These are phyloP conservation scores for Globisporangium cylindrosporum DNA, from an alignment of 352 stramenopile species.

Conservation along the genomic window DNA sequence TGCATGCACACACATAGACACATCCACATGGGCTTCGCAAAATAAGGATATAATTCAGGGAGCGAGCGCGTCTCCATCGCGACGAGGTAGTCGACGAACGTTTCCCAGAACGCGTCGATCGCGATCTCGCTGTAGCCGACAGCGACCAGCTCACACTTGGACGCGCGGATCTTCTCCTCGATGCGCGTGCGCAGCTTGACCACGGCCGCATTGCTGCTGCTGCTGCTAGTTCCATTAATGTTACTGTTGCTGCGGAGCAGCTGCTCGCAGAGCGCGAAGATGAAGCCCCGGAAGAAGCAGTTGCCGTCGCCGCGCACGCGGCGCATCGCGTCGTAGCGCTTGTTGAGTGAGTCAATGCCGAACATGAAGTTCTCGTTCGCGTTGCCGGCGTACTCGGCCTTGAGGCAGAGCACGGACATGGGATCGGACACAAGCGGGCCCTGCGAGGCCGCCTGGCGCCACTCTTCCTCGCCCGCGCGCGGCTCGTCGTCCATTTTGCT, in stretches of 20 bases:
- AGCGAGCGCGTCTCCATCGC: slow-evolving; percentile 76
- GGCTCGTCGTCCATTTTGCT: slow-evolving; percentile 9
- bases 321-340: slow-evolving; percentile 69
- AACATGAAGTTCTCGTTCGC: slow-evolving; percentile 69
- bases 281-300: slow-evolving; percentile 91
- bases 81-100: slow-evolving; percentile 87
- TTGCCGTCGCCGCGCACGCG: slow-evolving; percentile 89
- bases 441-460: slow-evolving; percentile 7
- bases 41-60: slow-evolving; percentile 39
- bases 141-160: slow-evolving; percentile 67
- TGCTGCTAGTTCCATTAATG: neutral
- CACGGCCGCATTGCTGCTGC: slow-evolving; percentile 11
- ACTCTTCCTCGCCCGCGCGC: slow-evolving; percentile 5
- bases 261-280: slow-evolving; percentile 86
- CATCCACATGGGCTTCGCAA: slow-evolving; percentile 18
- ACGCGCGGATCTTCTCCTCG: slow-evolving; percentile 60
- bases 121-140: slow-evolving; percentile 90
- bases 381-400: slow-evolving; percentile 72
- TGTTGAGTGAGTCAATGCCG: slow-evolving; percentile 62
- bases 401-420: slow-evolving; percentile 53
- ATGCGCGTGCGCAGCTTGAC: slow-evolving; percentile 35
- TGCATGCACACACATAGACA: slow-evolving; percentile 8
- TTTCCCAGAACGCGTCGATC: slow-evolving; percentile 94
- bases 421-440: slow-evolving; percentile 53
- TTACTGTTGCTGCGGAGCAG: slow-evolving; percentile 27